Conservation (phyloP, 768 basidiomycete genomes). For the Lactarius pseudohatsudake region DNA sequence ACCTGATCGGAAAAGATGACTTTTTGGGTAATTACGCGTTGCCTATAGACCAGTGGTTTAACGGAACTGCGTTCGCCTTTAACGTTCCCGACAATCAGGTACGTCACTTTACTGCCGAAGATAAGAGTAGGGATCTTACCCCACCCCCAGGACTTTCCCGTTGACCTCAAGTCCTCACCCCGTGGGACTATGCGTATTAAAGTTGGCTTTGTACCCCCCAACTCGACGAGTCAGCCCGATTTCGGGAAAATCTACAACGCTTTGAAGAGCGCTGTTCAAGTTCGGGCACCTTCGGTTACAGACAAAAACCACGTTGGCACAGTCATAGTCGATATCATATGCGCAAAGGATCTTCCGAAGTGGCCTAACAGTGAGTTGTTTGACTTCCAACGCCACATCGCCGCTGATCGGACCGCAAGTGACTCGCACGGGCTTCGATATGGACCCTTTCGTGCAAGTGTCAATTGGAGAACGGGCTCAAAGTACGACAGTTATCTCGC, state of each 20-base stretch:
- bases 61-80: too few relatives aligned
- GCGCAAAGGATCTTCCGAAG: constrained; percentile 46
- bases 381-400: too few relatives aligned
- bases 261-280: neutral
- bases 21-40: too few relatives aligned
- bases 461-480: too few relatives aligned
- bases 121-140: neutral
- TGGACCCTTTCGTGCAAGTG: too few relatives aligned
- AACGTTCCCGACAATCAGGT: neutral
- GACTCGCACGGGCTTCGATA: too few relatives aligned
- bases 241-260: neutral
- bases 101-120: neutral
- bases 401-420: too few relatives aligned
- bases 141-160: neutral
- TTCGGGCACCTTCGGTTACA: too few relatives aligned
- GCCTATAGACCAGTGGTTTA: too few relatives aligned
- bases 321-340: too few relatives aligned
- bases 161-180: neutral
- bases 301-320: neutral
- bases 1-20: too few relatives aligned
- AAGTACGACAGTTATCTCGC: too few relatives aligned
- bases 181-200: neutral
- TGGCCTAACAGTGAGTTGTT: constrained; percentile 38
- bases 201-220: neutral
- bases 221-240: neutral